These are phyloP conservation scores for Apiotrichum akiyoshidainum DNA, from an alignment of 1,284 basidiomycete genomes.

Conservation along the genomic window DNA sequence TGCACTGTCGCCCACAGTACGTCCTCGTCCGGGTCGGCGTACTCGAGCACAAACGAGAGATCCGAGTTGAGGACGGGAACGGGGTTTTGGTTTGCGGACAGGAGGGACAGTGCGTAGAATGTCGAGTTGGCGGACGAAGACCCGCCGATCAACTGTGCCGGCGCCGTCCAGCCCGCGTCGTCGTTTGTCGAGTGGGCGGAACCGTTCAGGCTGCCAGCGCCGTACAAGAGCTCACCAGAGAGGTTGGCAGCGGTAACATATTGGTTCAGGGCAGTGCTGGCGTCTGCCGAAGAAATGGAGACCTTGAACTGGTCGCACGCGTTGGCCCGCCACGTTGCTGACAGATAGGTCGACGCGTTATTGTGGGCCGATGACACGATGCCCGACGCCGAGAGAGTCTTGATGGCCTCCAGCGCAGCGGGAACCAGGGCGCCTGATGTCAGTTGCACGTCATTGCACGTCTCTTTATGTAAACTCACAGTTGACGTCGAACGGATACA, in stretches of 20 bases:
- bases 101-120: conserved; percentile 48
- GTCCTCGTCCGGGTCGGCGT: conserved; percentile 42
- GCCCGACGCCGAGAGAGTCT: conserved; percentile 46
- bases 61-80: conserved; percentile 52
- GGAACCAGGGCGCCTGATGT: conserved; percentile 53
- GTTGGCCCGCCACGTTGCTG: conserved; percentile 52
- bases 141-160: conserved; percentile 17
- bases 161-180: conserved; percentile 16
- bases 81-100: conserved; percentile 39
- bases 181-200: not conserved
- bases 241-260: conserved; percentile 53
- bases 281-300: conserved; percentile 40
- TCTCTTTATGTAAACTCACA: conserved; percentile 19
- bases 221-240: conserved; percentile 39
- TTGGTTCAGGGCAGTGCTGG: conserved; percentile 47
- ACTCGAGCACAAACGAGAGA: conserved; percentile 51
- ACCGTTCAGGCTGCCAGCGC: conserved; percentile 25
- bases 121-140: not conserved
- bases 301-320: conserved; percentile 54
- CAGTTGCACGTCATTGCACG: not conserved
- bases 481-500: conserved; percentile 56
- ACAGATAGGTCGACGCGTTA: conserved; percentile 39
- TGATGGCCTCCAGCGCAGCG: conserved; percentile 55
- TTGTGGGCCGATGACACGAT: conserved; percentile 44
- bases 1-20: conserved; percentile 50